phyloP scores from a whole-genome alignment of 805 yeast genomes.

The Candida succiphila region DNA sequence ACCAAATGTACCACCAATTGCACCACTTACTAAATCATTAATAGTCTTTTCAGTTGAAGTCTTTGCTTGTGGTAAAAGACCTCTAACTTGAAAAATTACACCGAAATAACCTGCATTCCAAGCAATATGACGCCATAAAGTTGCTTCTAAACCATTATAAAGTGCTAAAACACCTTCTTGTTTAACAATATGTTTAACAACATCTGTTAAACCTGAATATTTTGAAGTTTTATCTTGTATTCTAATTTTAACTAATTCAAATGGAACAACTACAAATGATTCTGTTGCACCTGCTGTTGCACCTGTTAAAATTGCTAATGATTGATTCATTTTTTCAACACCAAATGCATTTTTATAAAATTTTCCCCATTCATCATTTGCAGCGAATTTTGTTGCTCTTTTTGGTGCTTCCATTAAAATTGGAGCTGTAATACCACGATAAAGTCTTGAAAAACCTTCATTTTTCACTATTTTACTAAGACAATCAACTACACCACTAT shows the following conservation, averaged over 20 bases:
- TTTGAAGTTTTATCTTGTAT: constrained; percentile 81
- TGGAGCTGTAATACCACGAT: constrained; percentile 94
- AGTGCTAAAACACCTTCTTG: constrained; percentile 73
- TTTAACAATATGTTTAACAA: constrained; percentile 58
- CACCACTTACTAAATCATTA: constrained; percentile 85
- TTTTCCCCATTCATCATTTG: constrained; percentile 94
- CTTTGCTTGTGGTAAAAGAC: constrained; percentile 68
- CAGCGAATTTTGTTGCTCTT: constrained; percentile 97
- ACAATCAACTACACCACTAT: constrained; percentile 79
- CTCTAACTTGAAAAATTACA: constrained; percentile 78
- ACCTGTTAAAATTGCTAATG: constrained; percentile 84
- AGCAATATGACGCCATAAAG: constrained; percentile 90
- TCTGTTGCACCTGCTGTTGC: constrained; percentile 98
- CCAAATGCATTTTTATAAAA: constrained; percentile 68
- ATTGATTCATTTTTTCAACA: constrained; percentile 60
- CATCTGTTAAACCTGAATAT: constrained; percentile 80
- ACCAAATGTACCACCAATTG: constrained; percentile 95
- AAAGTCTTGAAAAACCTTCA: constrained; percentile 78
- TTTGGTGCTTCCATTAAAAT: constrained; percentile 99
- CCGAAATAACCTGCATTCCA: constrained; percentile 99
- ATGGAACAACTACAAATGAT: constrained; percentile 94
- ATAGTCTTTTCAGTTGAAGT: constrained; percentile 64
- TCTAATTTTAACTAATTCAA: constrained; percentile 91
- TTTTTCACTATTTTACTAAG: constrained; percentile 70
- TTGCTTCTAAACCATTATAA: constrained; percentile 93